These are phyloP conservation scores for Fragaria ananassa DNA, from an alignment of 306 rosid genomes.

Conservation along the genomic window DNA sequence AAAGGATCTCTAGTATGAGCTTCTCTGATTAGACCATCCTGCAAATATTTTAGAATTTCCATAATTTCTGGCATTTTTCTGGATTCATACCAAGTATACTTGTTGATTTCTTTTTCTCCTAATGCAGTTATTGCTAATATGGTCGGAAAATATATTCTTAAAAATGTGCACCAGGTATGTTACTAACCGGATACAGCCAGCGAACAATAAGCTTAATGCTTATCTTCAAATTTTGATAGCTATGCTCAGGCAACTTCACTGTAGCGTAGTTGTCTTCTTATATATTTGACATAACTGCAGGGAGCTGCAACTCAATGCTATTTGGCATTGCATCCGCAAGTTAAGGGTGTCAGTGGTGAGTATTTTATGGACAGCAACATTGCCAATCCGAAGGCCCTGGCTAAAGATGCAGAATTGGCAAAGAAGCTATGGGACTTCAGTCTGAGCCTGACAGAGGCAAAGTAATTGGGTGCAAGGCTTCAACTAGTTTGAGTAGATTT, in stretches of 20 bases:
- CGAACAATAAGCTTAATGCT: neutral
- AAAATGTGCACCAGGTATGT: conserved; percentile 71
- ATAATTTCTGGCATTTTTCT: conserved; percentile 7
- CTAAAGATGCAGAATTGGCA: conserved; percentile 35
- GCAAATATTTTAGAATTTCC: neutral
- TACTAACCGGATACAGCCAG: neutral
- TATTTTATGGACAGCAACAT: conserved; percentile 40
- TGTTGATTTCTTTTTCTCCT: neutral
- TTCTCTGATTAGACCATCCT: neutral
- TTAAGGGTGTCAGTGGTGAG: conserved; percentile 42
- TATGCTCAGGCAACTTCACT: neutral
- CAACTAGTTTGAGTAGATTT: neutral
- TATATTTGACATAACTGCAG: conserved; percentile 14
- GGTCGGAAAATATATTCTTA: conserved; percentile 56
- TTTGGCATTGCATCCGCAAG: conserved; percentile 43
- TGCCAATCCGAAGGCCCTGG: conserved; percentile 25
- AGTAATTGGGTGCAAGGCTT: conserved; percentile 7
- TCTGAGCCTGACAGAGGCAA: conserved; percentile 21
- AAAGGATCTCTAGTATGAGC: neutral
- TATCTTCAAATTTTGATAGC: neutral
- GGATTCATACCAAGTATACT: neutral
- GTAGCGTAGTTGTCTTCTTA: neutral
- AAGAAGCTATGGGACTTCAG: conserved; percentile 47
- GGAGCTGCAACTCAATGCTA: conserved; percentile 53
- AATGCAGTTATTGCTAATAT: conserved; percentile 52